A percentile compares a stretch with the other conserved stretches of the same genome.
phyloP scores from a whole-genome alignment of 1,284 basidiomycete species.

The Irpex rosettiformis region DNA sequence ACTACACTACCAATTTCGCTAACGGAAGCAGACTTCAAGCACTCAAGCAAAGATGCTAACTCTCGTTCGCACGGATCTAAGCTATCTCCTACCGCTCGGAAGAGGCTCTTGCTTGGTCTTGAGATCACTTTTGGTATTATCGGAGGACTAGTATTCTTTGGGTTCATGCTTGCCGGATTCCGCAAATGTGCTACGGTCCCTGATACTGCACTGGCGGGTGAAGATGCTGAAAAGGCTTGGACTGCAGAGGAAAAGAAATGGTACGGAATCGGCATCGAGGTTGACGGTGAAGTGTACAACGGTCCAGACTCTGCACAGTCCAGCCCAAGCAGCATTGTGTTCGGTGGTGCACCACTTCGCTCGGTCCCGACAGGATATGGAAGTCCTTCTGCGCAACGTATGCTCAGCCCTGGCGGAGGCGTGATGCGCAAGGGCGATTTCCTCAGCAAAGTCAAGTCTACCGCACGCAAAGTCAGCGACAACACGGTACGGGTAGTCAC shows the following conservation, averaged over 20 bases:
- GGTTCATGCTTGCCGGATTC: conserved; percentile 49
- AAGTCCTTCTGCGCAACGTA: conserved; percentile 21
- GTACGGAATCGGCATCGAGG: conserved; percentile 54
- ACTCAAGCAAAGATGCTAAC: conserved; percentile 27
- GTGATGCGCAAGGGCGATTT: conserved; percentile 70
- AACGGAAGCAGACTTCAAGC: conserved; percentile 32
- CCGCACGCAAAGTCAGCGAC: conserved; percentile 64
- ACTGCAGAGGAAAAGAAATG: conserved; percentile 62
- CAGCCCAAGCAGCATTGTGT: neutral
- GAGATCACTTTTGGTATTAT: conserved; percentile 60
- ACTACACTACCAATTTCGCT: conserved; percentile 54
- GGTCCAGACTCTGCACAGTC: neutral
- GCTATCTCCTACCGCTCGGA: conserved; percentile 40
- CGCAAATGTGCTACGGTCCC: conserved; percentile 51
- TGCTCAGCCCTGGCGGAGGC: conserved; percentile 35
- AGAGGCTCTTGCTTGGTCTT: conserved; percentile 52
- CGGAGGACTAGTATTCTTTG: conserved; percentile 55
- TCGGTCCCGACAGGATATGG: conserved; percentile 32
- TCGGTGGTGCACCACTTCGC: conserved; percentile 14
- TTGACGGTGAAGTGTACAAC: conserved; percentile 17
- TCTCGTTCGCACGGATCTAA: conserved; percentile 17
- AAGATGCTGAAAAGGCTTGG: conserved; percentile 52
- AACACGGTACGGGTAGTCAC: conserved; percentile 39
- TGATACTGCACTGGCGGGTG: conserved; percentile 55
- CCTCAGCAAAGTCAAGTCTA: conserved; percentile 52